A percentile compares a stretch with the other conserved stretches of the same genome.
phyloP scores from a whole-genome alignment of 768 basidiomycete species.

The Xanthoconium purpureum region DNA sequence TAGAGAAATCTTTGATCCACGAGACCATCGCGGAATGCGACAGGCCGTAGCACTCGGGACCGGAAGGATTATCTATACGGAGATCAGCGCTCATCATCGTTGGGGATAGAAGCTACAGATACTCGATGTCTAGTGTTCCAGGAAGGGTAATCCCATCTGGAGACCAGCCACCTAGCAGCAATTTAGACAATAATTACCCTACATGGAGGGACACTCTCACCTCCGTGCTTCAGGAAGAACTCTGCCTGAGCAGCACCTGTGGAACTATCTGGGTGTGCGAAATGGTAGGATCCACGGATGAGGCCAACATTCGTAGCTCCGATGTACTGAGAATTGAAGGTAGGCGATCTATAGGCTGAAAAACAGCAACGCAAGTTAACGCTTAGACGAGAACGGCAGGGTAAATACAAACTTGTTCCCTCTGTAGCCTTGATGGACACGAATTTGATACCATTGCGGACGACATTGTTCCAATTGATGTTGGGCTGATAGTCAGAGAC shows the following conservation, averaged over 20 bases:
- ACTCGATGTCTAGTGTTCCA: conserved; percentile 63
- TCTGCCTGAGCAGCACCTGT: conserved; percentile 40
- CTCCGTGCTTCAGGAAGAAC: conserved; percentile 47
- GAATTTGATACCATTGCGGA: background rate
- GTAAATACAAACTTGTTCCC: background rate
- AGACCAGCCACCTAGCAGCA: conserved; percentile 46
- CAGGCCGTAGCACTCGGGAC: conserved; percentile 53
- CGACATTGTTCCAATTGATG: background rate
- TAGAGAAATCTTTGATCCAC: conserved; percentile 62
- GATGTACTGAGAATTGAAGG: conserved; percentile 46
- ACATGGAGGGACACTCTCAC: conserved; percentile 21
- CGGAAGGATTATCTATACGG: conserved; percentile 47
- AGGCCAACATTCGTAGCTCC: conserved; percentile 54
- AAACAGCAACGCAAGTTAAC: no score
- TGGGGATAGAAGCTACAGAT: conserved; percentile 30
- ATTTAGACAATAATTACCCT: background rate
- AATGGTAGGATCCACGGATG: conserved; percentile 63
- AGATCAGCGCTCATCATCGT: background rate
- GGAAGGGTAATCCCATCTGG: conserved; percentile 59
- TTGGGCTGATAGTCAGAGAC: background rate
- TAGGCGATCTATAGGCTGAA: no score
- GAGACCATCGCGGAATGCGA: conserved; percentile 52
- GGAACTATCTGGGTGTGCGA: conserved; percentile 48
- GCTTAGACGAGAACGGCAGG: no score
- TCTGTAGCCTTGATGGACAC: background rate